phyloP scores from a whole-genome alignment of 2,329 filamentous ascomycete genomes.

The Colletotrichum shisoi region DNA sequence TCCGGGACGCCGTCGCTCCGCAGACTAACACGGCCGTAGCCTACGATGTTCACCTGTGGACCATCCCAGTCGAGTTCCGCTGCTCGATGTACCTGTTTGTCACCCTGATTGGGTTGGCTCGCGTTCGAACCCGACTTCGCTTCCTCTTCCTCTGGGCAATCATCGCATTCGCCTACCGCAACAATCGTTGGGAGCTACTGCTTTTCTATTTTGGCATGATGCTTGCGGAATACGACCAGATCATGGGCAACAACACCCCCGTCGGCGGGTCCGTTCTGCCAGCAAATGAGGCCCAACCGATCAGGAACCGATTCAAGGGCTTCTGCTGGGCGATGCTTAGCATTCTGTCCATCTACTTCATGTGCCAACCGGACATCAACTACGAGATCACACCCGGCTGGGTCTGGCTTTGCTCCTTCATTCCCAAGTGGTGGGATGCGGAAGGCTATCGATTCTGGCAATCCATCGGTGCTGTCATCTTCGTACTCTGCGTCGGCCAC shows the following conservation, averaged over 20 bases:
- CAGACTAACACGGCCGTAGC: constrained; percentile 44
- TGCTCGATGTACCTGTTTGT: constrained; percentile 67
- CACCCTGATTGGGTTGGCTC: constrained; percentile 58
- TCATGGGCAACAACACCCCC: constrained; percentile 52
- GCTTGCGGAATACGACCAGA: constrained; percentile 63
- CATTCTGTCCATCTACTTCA: constrained; percentile 62
- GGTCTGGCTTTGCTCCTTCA: constrained; percentile 56
- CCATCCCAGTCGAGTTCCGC: constrained; percentile 68
- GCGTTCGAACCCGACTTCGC: constrained; percentile 55
- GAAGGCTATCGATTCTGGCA: constrained; percentile 66
- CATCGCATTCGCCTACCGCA: constrained; percentile 56
- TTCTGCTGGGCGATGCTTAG: constrained; percentile 53
- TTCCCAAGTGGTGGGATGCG: constrained; percentile 59
- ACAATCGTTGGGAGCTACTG: constrained; percentile 63
- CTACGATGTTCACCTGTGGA: constrained; percentile 69
- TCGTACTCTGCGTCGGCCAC: constrained; percentile 60
- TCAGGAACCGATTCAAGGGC: constrained; percentile 20
- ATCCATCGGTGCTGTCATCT: constrained; percentile 60
- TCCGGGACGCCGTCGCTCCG: constrained; percentile 36
- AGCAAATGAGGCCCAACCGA: constrained; percentile 40
- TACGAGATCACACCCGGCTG: constrained; percentile 60
- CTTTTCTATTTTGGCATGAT: constrained; percentile 59
- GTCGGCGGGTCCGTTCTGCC: constrained; percentile 40
- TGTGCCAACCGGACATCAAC: constrained; percentile 55
- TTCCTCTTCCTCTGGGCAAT: constrained; percentile 53